Conservation (phyloP, 2,329 filamentous ascomycete species). For the Plectosphaerella sp. region DNA sequence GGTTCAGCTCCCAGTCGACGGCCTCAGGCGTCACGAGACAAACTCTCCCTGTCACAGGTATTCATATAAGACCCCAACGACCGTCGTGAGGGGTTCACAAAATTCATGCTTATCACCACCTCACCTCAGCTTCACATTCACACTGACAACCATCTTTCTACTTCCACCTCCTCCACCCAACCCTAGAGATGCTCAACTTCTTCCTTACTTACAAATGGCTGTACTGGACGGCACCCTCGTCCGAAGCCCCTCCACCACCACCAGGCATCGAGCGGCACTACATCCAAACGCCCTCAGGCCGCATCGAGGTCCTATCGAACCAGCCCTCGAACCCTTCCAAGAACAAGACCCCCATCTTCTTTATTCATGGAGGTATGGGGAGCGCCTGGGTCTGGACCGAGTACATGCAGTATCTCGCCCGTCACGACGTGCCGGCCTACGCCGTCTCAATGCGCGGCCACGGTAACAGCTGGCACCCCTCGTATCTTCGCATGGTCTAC, state of each 20-base stretch:
- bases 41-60: too few relatives aligned
- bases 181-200: slow-evolving; percentile 16
- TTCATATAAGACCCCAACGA: too few relatives aligned
- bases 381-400: slow-evolving; percentile 47
- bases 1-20: too few relatives aligned
- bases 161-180: neutral
- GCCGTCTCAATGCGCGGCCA: slow-evolving; percentile 49
- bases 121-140: neutral
- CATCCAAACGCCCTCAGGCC: slow-evolving; percentile 36
- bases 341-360: slow-evolving; percentile 36
- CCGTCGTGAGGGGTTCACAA: too few relatives aligned
- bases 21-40: too few relatives aligned
- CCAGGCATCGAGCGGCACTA: slow-evolving; percentile 37
- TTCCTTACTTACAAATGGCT: slow-evolving; percentile 26
- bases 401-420: slow-evolving; percentile 44
- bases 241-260: slow-evolving; percentile 25
- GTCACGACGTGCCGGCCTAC: slow-evolving; percentile 41
- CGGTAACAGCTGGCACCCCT: slow-evolving; percentile 46
- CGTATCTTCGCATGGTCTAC: slow-evolving; percentile 43
- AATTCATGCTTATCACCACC: neutral
- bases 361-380: slow-evolving; percentile 51
- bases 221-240: slow-evolving; percentile 20
- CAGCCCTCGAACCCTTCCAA: slow-evolving; percentile 16
- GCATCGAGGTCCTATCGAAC: slow-evolving; percentile 45
- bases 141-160: too few relatives aligned